Evolutionary conservation across 805 yeast genomes (phyloP).

Genomic region (Zygotorulaspora danielsina): DNA sequence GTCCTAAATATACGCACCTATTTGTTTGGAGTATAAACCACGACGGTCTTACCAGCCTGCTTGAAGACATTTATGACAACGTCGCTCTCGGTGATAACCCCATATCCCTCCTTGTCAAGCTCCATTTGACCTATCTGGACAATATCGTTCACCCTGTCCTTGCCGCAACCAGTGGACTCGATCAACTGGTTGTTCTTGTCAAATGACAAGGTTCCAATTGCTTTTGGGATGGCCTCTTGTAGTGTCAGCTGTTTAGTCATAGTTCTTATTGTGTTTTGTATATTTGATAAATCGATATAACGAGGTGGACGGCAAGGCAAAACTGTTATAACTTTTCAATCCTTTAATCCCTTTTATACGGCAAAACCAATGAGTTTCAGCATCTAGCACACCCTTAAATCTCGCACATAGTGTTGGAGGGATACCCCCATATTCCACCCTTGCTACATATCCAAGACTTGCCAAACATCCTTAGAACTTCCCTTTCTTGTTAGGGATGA

Average conservation of each 20-base stretch:
- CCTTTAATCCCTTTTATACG: too few relatives aligned
- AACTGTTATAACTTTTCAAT: too few relatives aligned
- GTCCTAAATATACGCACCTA: background rate
- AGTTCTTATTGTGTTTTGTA: background rate
- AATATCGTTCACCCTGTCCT: slow-evolving; percentile 27
- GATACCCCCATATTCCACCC: too few relatives aligned
- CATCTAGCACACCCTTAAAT: too few relatives aligned
- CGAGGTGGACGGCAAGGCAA: too few relatives aligned
- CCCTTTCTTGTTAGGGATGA: slow-evolving; percentile 1
- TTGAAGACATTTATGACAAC: slow-evolving; percentile 26
- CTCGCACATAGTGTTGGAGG: too few relatives aligned
- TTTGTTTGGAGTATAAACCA: slow-evolving; percentile 22
- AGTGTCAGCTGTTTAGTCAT: slow-evolving; percentile 12
- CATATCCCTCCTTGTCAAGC: slow-evolving; percentile 29
- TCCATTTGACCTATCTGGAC: slow-evolving; percentile 21
- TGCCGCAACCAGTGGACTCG: slow-evolving; percentile 32
- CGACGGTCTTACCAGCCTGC: slow-evolving; percentile 28
- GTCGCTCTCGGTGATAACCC: slow-evolving; percentile 19
- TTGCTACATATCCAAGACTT: too few relatives aligned
- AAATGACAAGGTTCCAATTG: slow-evolving; percentile 31
- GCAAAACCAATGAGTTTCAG: too few relatives aligned
- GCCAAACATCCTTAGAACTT: slow-evolving; percentile 1
- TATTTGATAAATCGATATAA: background rate
- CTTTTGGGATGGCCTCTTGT: slow-evolving; percentile 20
- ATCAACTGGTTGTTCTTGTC: slow-evolving; percentile 33